Base-by-base conservation (phyloP, 768 basidiomycete genomes). In the Tephrocybe sp. region DNA sequence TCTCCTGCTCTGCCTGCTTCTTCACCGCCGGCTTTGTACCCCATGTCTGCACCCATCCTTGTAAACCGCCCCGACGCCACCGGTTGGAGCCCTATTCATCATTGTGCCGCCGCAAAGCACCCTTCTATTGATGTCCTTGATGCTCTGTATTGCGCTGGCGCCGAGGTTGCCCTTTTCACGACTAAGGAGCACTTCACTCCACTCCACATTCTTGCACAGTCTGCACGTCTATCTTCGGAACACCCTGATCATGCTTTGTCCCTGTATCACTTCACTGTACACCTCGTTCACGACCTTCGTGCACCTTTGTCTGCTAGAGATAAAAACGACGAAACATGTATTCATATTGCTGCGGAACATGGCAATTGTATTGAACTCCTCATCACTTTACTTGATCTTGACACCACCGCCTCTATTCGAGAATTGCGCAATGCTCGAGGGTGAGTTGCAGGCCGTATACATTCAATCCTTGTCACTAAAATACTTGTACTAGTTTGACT, bases 301-400 rank as follows among this genome's bases (percentile, higher is more conserved):
- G 83, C 85, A 5, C 87, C 89, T 0, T 63, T 91, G 36, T 74
- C 79, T 23, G 85, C 88, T 16, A 69, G 74, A 40, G 86, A 90
- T 65, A 77, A 69, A 55, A 67, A 84, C 47, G 80, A 82, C 56
- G 87, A 91, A 61, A 90, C 89, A 3, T 89, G 87, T 71, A 74
- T 91, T 43, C 89, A 91, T 70, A 71, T 89, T 53, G 88, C 87
- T 41, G 89, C 89, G 11, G 87, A 89, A 60, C 79, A 81, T 56
- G 89, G 88, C 40, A 70, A 77, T 48, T 87, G 77, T 65, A 68
- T 83, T 16, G 82, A 85, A 47, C 65, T 89, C 16, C 66, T 90
- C 36, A 71, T 74, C 47, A 76, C 84, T 36, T 71, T 91, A 51
- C 72, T 91, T 40, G 78, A 85, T 39, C 84, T 79, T 56, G 89